Percentiles rank a stretch among this genome's conserved stretches.
Conservation (phyloP, 495 filamentous ascomycete species). For the Apiosordaria backusii region DNA sequence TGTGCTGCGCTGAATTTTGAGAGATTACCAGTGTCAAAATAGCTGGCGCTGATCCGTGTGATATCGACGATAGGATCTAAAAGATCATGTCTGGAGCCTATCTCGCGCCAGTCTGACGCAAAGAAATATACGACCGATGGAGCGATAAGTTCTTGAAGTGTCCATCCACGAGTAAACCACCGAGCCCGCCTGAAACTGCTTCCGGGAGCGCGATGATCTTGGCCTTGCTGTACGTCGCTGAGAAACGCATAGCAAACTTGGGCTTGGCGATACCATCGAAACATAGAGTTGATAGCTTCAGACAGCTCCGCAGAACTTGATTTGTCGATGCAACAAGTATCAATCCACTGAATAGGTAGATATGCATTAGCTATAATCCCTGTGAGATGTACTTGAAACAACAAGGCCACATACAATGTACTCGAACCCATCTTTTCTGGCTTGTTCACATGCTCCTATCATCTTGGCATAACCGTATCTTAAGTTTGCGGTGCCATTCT, state of each 20-base stretch:
- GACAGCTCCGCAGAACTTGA: constrained; percentile 14
- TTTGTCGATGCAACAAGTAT: constrained; percentile 23
- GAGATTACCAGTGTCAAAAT: constrained; percentile 13
- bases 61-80: constrained; percentile 8
- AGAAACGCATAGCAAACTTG: constrained; percentile 23
- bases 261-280: constrained; percentile 24
- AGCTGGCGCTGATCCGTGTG: constrained; percentile 23
- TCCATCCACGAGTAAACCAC: constrained; percentile 31
- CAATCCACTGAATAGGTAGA: constrained; percentile 23
- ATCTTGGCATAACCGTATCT: constrained; percentile 31
- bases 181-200: constrained; percentile 6
- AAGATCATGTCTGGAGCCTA: constrained; percentile 21
- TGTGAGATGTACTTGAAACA: constrained; percentile 1
- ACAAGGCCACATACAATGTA: constrained; percentile 2
- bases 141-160: constrained; percentile 33
- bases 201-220: neutral
- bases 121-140: constrained; percentile 35
- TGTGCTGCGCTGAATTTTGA: constrained; percentile 13
- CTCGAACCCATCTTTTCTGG: constrained; percentile 16
- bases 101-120: constrained; percentile 20
- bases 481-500: constrained; percentile 11
- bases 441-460: constrained; percentile 21
- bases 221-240: constrained; percentile 5
- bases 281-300: constrained; percentile 24
- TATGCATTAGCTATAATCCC: neutral